phyloP scores from a whole-genome alignment of 768 basidiomycete species.

The Strobilomyces echinocephalus region DNA sequence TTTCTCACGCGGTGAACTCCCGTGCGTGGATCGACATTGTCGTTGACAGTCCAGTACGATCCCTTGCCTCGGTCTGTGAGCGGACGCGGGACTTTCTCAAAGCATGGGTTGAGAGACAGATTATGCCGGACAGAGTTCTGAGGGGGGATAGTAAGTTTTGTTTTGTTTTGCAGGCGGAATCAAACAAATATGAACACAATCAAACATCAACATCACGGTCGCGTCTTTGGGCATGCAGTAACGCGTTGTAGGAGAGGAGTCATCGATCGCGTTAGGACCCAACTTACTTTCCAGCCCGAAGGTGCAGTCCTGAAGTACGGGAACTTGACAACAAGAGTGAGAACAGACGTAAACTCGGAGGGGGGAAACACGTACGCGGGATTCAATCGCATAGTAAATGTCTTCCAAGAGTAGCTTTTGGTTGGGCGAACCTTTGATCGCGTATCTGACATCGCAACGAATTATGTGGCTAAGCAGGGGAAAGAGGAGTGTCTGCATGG shows the following conservation, averaged over 20 bases:
- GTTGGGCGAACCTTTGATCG: slow-evolving; percentile 87
- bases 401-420: slow-evolving; percentile 83
- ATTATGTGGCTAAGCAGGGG: neutral
- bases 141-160: slow-evolving; percentile 20
- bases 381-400: slow-evolving; percentile 90
- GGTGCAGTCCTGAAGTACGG: slow-evolving; percentile 86
- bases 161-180: slow-evolving; percentile 26
- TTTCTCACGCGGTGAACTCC: slow-evolving; percentile 87
- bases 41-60: slow-evolving; percentile 90
- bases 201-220: slow-evolving; percentile 64
- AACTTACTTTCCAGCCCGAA: slow-evolving; percentile 85
- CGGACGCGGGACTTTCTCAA: slow-evolving; percentile 88
- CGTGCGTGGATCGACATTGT: slow-evolving; percentile 83
- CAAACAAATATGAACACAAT: slow-evolving; percentile 58
- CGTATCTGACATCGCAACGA: slow-evolving; percentile 51
- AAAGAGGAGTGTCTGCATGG: neutral
- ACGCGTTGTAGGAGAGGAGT: slow-evolving; percentile 1
- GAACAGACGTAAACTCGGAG: neutral
- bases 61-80: slow-evolving; percentile 88
- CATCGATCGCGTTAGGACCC: neutral
- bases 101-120: slow-evolving; percentile 84
- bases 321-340: slow-evolving; percentile 47
- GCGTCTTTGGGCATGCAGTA: slow-evolving; percentile 29
- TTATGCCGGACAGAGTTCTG: slow-evolving; percentile 92
- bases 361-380: slow-evolving; percentile 52